Evolutionary conservation across 306 rosid genomes (phyloP).

Genomic region (Lathyrus aphaca): DNA sequence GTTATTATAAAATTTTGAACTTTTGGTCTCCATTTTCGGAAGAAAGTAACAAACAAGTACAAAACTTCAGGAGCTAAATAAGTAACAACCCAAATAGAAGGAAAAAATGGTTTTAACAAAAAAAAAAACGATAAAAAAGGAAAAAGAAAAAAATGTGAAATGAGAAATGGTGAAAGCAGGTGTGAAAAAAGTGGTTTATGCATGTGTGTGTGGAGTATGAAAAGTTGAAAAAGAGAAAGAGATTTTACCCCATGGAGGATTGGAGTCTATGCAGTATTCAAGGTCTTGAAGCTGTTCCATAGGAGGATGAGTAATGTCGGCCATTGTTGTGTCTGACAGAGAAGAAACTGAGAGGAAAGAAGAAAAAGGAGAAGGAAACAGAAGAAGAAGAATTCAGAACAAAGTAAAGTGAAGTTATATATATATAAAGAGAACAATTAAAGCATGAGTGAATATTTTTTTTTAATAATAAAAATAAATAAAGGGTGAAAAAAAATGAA

Average conservation of each 20-base stretch:
- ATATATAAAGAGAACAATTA: slow-evolving; percentile 56
- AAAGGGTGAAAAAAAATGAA: neutral
- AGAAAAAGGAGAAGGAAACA: slow-evolving; percentile 12
- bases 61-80: slow-evolving; percentile 5
- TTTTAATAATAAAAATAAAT: neutral
- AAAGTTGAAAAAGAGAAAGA: slow-evolving; percentile 15
- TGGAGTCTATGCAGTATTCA: slow-evolving; percentile 96
- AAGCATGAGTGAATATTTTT: slow-evolving; percentile 36
- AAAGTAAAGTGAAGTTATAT: slow-evolving; percentile 52
- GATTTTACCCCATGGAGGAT: slow-evolving; percentile 92
- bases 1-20: slow-evolving; percentile 37
- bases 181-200: slow-evolving; percentile 29
- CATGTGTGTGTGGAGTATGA: slow-evolving; percentile 25
- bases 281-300: slow-evolving; percentile 99
- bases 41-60: slow-evolving; percentile 17
- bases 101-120: slow-evolving; percentile 6
- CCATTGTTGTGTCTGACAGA: slow-evolving; percentile 63
- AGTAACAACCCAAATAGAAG: slow-evolving; percentile 23
- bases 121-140: neutral
- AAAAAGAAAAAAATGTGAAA: neutral
- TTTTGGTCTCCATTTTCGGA: slow-evolving; percentile 31
- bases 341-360: slow-evolving; percentile 4
- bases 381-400: slow-evolving; percentile 41
- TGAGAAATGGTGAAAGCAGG: slow-evolving; percentile 24
- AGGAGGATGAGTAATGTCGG: slow-evolving; percentile 90